Evolutionary conservation across 257 asterid genomes (phyloP).

Genomic region (Craterostigma plantagineum): DNA sequence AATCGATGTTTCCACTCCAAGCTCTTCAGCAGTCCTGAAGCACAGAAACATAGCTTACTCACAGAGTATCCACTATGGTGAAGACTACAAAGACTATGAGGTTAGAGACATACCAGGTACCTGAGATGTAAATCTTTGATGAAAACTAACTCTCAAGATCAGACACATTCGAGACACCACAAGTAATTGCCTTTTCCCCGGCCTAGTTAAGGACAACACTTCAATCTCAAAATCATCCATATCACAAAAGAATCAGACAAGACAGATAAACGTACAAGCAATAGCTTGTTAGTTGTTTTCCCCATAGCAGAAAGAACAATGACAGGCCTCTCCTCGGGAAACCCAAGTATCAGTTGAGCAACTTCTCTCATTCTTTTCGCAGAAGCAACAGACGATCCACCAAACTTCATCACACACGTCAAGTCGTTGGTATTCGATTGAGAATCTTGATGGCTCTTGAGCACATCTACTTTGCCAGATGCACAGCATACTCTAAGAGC

Average conservation of each 20-base stretch:
- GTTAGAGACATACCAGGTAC: slow-evolving; percentile 12
- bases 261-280: slow-evolving; percentile 16
- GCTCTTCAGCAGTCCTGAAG: not conserved
- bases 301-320: slow-evolving; percentile 89
- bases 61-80: not conserved
- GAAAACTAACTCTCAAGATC: slow-evolving; percentile 34
- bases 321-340: slow-evolving; percentile 68
- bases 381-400: slow-evolving; percentile 72
- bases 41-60: not conserved
- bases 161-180: slow-evolving; percentile 41
- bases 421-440: slow-evolving; percentile 8
- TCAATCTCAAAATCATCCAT: not conserved
- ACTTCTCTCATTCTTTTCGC: slow-evolving; percentile 60
- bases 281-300: slow-evolving; percentile 59
- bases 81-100: not conserved
- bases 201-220: slow-evolving; percentile 23
- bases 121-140: slow-evolving; percentile 49
- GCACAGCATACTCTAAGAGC: no score
- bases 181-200: slow-evolving; percentile 58
- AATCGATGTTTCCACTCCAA: slow-evolving; percentile 3
- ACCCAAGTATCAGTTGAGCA: slow-evolving; percentile 48
- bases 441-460: not conserved
- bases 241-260: not conserved
- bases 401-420: slow-evolving; percentile 56
- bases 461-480: not conserved